Evolutionary conservation across 1,139 yeast genomes (phyloP), one percentile per base, ranked within the genome.

Genomic region (Geotrichum restrictum): DNA sequence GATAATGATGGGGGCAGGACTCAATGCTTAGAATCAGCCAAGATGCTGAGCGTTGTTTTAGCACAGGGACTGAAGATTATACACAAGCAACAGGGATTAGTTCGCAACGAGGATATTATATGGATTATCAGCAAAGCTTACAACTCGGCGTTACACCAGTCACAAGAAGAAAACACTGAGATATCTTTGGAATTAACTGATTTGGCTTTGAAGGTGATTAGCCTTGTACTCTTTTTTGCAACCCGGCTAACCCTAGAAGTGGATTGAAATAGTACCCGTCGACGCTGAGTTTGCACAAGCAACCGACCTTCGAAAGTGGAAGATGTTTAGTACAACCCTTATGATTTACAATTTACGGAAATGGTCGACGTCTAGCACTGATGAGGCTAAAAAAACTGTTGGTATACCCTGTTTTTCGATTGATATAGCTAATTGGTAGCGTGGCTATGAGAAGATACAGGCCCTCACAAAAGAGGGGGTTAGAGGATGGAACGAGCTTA

Each of bases 91-190:
- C 19, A 24, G 14, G 37, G 29, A 21, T 36, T 19, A 3, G 27
- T 48, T 7, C 22, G 32, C n/a, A 22, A 41, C 32, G 43, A 48
- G 13, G 57, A 54, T 46, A 24, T 41, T 13, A 37, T 49, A 36
- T 54, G 57, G 57, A 48, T 54, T 19, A 45, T 50, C 14, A 54
- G 54, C 37, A 51, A 51, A 40, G 44, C 54, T 7, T 54, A 54
- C 40, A 51, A 48, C 19, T 27, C 51, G n/a, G 57, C 57, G 6
- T n/a, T 51, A 13, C 55, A 54, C 34, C 53, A 48, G 13, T 39
- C 48, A 2, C 54, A 54, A 43, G 47, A 51, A 13, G 40, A 31
- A 11, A 42, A 47, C 16, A 10, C 37, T 37, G 49, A 51, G n/a
- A 22, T 34, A 7, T 32, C 53, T 7, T 14, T 49, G 29, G 39